Evolutionary conservation across 164 flowering plant genomes (phyloP).

Genomic region (Liquidambar formosana): DNA sequence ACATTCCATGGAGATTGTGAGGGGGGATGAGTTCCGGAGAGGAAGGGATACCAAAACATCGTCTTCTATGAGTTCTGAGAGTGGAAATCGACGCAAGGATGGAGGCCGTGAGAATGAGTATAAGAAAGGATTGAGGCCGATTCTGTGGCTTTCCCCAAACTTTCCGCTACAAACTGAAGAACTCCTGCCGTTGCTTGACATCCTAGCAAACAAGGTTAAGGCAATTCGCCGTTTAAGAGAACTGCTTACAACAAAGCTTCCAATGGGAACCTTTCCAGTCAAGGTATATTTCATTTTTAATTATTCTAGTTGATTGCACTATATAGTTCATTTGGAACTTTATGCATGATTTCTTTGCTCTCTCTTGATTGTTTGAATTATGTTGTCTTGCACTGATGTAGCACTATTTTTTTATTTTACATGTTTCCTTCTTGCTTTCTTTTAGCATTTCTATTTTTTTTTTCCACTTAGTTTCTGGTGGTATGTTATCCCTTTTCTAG

Average conservation of each 20-base stretch:
- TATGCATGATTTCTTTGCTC: background rate
- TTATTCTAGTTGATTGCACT: background rate
- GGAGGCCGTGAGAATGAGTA: slow-evolving; percentile 77
- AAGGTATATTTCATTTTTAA: slow-evolving; percentile 51
- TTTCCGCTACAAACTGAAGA: slow-evolving; percentile 90
- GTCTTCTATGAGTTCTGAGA: slow-evolving; percentile 46
- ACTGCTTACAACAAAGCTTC: slow-evolving; percentile 92
- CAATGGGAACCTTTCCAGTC: slow-evolving; percentile 91
- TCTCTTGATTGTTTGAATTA: background rate
- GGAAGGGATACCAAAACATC: slow-evolving; percentile 47
- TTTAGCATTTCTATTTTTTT: too few species aligned
- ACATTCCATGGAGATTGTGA: slow-evolving; percentile 67
- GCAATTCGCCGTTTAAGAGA: slow-evolving; percentile 94
- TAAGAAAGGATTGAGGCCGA: slow-evolving; percentile 93
- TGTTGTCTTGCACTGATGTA: too few species aligned
- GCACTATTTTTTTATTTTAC: too few species aligned
- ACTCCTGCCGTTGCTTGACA: slow-evolving; percentile 92
- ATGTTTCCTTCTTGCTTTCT: too few species aligned
- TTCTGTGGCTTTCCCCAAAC: slow-evolving; percentile 91
- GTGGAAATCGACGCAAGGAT: slow-evolving; percentile 55
- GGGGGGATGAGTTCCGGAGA: slow-evolving; percentile 57
- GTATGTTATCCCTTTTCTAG: too few species aligned
- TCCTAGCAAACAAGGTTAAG: slow-evolving; percentile 95
- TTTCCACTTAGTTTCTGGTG: too few species aligned
- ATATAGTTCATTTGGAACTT: background rate